These are phyloP conservation scores for Saccharomycopsis phalli DNA, from an alignment of 1,139 yeast species.

Conservation along the genomic window DNA sequence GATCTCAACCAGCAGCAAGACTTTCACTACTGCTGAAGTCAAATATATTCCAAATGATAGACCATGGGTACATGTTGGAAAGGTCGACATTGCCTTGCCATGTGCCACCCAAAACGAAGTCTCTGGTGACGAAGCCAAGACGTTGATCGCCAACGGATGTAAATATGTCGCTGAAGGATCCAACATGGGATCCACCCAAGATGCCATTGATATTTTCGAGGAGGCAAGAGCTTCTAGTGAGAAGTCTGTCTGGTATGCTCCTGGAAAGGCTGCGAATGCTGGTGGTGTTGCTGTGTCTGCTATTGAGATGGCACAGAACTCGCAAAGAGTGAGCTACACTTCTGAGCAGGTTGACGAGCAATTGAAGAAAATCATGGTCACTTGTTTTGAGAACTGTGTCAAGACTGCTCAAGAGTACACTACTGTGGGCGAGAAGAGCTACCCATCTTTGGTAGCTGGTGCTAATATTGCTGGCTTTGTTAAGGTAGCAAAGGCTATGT, in stretches of 20 bases:
- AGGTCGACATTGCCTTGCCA: conserved; percentile 94
- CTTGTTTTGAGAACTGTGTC: conserved; percentile 89
- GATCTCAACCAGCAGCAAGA: conserved; percentile 43
- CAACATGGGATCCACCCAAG: conserved; percentile 98
- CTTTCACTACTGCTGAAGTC: conserved; percentile 48
- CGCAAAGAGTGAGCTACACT: conserved; percentile 86
- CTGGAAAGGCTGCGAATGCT: conserved; percentile 98
- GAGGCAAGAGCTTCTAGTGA: conserved; percentile 52
- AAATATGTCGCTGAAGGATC: conserved; percentile 97
- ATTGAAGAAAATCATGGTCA: conserved; percentile 85
- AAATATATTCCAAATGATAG: conserved; percentile 89
- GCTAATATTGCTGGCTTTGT: conserved; percentile 98
- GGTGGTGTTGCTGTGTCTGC: conserved; percentile 99
- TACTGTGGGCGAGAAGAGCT: conserved; percentile 53
- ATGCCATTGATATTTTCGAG: conserved; percentile 92
- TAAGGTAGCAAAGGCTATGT: conserved; percentile 98
- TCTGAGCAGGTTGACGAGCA: conserved; percentile 80
- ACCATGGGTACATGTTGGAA: conserved; percentile 91
- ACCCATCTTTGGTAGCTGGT: conserved; percentile 91
- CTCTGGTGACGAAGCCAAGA: conserved; percentile 93
- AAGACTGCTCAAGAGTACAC: conserved; percentile 77
- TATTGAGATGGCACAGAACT: conserved; percentile 98
- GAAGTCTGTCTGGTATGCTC: conserved; percentile 88
- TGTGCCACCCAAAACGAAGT: conserved; percentile 98
- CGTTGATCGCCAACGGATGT: conserved; percentile 85